These are phyloP conservation scores for Waitea zeae DNA, from an alignment of 1,284 basidiomycete species.

Conservation along the genomic window DNA sequence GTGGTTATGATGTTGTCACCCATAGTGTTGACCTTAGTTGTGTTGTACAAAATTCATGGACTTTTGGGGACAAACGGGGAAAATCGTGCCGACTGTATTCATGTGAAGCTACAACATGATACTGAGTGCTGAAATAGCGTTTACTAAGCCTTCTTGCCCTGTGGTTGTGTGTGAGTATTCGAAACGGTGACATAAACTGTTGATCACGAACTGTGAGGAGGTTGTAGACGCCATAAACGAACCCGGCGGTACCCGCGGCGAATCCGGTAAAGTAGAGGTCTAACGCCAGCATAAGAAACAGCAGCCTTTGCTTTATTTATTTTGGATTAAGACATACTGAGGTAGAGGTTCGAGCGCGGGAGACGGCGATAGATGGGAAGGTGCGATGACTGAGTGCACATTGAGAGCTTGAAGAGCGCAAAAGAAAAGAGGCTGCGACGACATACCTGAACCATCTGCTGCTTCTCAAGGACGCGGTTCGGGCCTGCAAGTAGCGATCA, in stretches of 20 bases:
- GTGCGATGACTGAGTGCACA: constrained; percentile 16
- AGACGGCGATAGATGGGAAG: constrained; percentile 26
- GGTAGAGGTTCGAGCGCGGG: constrained; percentile 27
- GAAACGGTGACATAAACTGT: too few species aligned
- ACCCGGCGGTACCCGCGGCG: not conserved
- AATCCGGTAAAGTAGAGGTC: not conserved
- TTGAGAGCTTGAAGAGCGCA: constrained; percentile 1
- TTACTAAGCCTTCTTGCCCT: too few species aligned
- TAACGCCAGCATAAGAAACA: constrained; percentile 1
- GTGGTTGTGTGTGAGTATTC: too few species aligned
- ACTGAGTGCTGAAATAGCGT: too few species aligned
- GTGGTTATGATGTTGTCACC: too few species aligned
- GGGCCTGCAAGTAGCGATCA: constrained; percentile 24
- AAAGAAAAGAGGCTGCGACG: constrained; percentile 3
- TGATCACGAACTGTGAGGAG: not conserved
- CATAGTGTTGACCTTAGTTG: too few species aligned
- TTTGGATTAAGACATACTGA: constrained; percentile 16
- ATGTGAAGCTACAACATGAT: too few species aligned
- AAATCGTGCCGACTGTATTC: too few species aligned
- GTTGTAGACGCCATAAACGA: not conserved
- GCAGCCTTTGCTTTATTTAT: not conserved
- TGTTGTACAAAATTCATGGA: too few species aligned
- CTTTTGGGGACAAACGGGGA: too few species aligned
- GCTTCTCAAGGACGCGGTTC: constrained; percentile 45
- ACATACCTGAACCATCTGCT: constrained; percentile 46